These are phyloP conservation scores for Cordyceps farinosa DNA, from an alignment of 2,329 filamentous ascomycete species.

Conservation along the genomic window DNA sequence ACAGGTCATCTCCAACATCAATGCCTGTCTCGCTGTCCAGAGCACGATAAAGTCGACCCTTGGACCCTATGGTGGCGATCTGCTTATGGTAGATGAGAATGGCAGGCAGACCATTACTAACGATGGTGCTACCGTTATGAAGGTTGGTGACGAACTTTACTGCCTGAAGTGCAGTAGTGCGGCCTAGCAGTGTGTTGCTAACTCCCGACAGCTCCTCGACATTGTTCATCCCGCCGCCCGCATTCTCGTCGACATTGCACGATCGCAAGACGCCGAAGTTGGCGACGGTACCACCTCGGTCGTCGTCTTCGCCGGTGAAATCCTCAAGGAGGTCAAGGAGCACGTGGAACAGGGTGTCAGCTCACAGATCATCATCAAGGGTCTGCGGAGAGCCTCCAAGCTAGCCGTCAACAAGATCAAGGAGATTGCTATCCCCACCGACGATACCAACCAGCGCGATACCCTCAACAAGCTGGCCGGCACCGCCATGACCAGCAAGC, in stretches of 20 bases:
- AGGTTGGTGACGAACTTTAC: conserved; percentile 51
- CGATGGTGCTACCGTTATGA: conserved; percentile 98
- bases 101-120: conserved; percentile 97
- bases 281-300: conserved; percentile 97
- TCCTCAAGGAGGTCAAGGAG: conserved; percentile 94
- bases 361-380: conserved; percentile 97
- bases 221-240: conserved; percentile 96
- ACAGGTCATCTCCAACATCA: conserved; percentile 97
- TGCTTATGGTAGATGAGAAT: conserved; percentile 93
- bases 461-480: conserved; percentile 85
- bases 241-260: conserved; percentile 95
- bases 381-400: conserved; percentile 76
- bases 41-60: conserved; percentile 93
- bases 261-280: conserved; percentile 98
- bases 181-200: background rate
- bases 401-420: conserved; percentile 99
- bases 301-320: conserved; percentile 94
- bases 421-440: conserved; percentile 87
- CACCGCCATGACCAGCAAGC: conserved; percentile 98
- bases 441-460: conserved; percentile 78
- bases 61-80: conserved; percentile 92
- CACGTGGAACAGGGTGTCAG: conserved; percentile 95
- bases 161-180: background rate
- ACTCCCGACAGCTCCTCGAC: conserved; percentile 70
- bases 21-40: conserved; percentile 94